Evolutionary conservation across 441 rosid species (phyloP), one percentile per base, ranked within the genome.

Genomic region (Jatropha podagrica): DNA sequence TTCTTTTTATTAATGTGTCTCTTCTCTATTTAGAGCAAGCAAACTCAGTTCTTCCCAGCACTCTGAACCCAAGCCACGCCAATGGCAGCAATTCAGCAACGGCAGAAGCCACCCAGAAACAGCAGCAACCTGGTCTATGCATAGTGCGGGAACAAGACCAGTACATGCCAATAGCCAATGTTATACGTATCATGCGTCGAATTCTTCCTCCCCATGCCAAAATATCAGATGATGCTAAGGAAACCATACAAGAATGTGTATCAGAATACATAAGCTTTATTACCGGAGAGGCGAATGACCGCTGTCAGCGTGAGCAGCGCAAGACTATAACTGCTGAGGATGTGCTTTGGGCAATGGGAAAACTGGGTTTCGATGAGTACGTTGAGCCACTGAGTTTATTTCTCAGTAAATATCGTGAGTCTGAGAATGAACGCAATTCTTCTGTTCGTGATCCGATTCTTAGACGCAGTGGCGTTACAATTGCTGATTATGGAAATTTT

Each of bases 261-360:
- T 96, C 99, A 0, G 99, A 93, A 83, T 96, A 82, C 91, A 93
- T 96, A 88, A 93, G 98, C 88, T 96, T 96, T 91, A 85, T 95
- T 76, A 95, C 99, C 0, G 92, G 98, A 0, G 98, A 93, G 74
- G 98, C 99, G 82, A 95, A 95, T 18, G 98, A 95, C 71, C 92
- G 94, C 2, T 93, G 99, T 91, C 98, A 92, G 78, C 87, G 88
- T 1, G 99, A 93, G 94, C 98, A 93, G 84, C 91, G 98, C 80
- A 95, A 92, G 91, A 95, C 98, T 40, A 88, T 95, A 62, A 95
- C 97, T 0, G 97, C 99, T 0, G 98, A 93, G 85, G 99, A 95
- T 65, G 85, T 95, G 54, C 85, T 93, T 54, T 95, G 92, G 91
- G 96, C 99, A 0, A 93, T 95, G 97, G 88, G 94, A 80, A 92